Evolutionary conservation across 1,139 yeast species (phyloP).

Genomic region (Kodamaea anthophila): DNA sequence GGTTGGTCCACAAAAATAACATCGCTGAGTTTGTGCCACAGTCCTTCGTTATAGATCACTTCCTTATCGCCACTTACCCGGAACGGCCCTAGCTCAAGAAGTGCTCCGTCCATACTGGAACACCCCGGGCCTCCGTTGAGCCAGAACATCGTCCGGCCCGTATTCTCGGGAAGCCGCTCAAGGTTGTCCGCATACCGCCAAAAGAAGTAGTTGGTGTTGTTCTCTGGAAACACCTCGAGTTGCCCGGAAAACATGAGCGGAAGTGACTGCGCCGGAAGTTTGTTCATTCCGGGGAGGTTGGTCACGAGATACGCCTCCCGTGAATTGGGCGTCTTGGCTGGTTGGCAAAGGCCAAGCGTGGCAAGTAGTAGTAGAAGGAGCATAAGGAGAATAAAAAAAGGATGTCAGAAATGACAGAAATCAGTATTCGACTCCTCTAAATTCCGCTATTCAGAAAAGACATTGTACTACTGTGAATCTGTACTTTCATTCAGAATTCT

Average conservation of each 20-base stretch:
- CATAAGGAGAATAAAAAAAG: too few species aligned
- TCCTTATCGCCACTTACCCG: conserved; percentile 46
- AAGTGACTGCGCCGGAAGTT: conserved; percentile 25
- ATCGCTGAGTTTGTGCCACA: conserved; percentile 82
- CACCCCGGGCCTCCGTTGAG: conserved; percentile 98
- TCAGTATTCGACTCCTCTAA: too few species aligned
- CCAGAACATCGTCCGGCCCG: conserved; percentile 63
- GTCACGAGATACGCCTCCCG: conserved; percentile 29
- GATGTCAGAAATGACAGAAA: too few species aligned
- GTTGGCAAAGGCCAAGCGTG: too few species aligned
- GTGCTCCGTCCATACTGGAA: conserved; percentile 95
- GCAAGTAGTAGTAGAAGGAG: too few species aligned
- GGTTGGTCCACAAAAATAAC: conserved; percentile 91
- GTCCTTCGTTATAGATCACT: conserved; percentile 57
- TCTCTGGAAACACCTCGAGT: conserved; percentile 46
- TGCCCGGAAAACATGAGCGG: conserved; percentile 73
- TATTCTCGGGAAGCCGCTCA: conserved; percentile 22
- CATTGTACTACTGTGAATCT: too few species aligned
- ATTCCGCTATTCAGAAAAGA: too few species aligned
- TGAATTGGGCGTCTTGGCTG: conserved; percentile 16
- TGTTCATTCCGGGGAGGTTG: conserved; percentile 36
- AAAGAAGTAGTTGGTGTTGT: conserved; percentile 65
- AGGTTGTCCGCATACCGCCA: conserved; percentile 56
- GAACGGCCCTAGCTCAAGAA: conserved; percentile 90
- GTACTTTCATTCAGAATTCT: too few species aligned